Evolutionary conservation across 805 yeast species (phyloP).

Genomic region (Cyberlindnera bimundalis): DNA sequence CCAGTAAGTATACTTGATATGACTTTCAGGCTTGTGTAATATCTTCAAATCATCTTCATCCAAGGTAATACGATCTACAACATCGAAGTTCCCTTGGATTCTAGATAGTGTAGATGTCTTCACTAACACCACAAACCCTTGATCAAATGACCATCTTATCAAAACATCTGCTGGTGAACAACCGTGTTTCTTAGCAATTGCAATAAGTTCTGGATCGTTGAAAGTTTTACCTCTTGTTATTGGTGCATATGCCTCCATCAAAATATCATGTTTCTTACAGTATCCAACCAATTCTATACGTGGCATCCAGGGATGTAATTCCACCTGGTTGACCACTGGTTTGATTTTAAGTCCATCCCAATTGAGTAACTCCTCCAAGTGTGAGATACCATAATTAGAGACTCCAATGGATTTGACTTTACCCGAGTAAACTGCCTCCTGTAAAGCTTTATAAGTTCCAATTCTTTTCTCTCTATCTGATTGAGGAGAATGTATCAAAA

Average conservation of each 20-base stretch:
- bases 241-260: conserved; percentile 75
- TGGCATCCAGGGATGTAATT: conserved; percentile 63
- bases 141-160: conserved; percentile 68
- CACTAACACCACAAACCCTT: conserved; percentile 69
- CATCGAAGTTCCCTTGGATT: conserved; percentile 51
- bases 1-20: conserved; percentile 67
- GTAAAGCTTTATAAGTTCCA: conserved; percentile 70
- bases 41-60: conserved; percentile 37
- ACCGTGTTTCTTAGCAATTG: conserved; percentile 45
- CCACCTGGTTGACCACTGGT: conserved; percentile 68
- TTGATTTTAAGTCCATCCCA: conserved; percentile 51
- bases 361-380: conserved; percentile 54
- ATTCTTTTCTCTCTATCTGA: conserved; percentile 46
- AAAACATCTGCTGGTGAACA: conserved; percentile 60
- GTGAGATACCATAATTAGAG: conserved; percentile 63
- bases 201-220: conserved; percentile 48
- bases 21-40: conserved; percentile 45
- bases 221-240: conserved; percentile 59
- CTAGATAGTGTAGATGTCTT: conserved; percentile 56
- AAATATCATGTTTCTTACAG: conserved; percentile 48
- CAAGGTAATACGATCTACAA: conserved; percentile 44
- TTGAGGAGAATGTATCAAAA: conserved; percentile 64
- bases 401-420: conserved; percentile 69
- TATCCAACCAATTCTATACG: conserved; percentile 55
- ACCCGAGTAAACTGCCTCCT: conserved; percentile 62